phyloP scores from a whole-genome alignment of 306 rosid genomes.

The barrel medic (Medicago truncatula) region DNA sequence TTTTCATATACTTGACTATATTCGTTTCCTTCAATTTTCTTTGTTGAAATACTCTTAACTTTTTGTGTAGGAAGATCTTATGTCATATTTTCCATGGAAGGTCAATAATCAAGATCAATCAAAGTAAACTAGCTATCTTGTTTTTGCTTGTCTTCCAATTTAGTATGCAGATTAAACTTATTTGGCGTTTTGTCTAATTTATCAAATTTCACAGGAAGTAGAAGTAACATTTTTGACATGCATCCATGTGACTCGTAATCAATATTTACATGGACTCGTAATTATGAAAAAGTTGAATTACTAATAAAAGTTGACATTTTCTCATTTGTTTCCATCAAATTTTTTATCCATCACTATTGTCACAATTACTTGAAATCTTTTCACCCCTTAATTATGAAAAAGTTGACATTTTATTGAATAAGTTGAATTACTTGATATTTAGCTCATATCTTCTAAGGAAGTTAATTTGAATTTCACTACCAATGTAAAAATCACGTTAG shows the following conservation, averaged over 20 bases:
- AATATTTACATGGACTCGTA: too few species aligned
- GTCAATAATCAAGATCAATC: constrained; percentile 31
- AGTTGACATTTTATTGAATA: neutral
- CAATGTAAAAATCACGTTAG: too few species aligned
- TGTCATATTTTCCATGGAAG: constrained; percentile 39
- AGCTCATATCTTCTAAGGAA: neutral
- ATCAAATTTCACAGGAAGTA: constrained; percentile 20
- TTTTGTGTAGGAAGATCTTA: constrained; percentile 33
- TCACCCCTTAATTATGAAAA: neutral
- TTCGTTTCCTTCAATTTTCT: constrained; percentile 28
- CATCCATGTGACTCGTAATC: constrained; percentile 3
- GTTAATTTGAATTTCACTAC: too few species aligned
- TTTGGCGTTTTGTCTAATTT: constrained; percentile 17
- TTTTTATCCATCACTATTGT: too few species aligned
- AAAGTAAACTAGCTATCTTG: constrained; percentile 28
- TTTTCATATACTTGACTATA: constrained; percentile 29
- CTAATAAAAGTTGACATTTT: too few species aligned
- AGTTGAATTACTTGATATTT: neutral
- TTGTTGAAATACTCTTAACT: neutral
- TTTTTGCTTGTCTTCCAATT: constrained; percentile 19
- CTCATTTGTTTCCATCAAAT: too few species aligned
- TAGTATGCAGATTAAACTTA: constrained; percentile 20
- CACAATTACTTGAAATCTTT: constrained; percentile 7
- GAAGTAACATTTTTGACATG: constrained; percentile 1
- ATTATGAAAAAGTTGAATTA: too few species aligned